Base-by-base conservation (phyloP, 2,329 filamentous ascomycete genomes). In the Fusarium sp. region DNA sequence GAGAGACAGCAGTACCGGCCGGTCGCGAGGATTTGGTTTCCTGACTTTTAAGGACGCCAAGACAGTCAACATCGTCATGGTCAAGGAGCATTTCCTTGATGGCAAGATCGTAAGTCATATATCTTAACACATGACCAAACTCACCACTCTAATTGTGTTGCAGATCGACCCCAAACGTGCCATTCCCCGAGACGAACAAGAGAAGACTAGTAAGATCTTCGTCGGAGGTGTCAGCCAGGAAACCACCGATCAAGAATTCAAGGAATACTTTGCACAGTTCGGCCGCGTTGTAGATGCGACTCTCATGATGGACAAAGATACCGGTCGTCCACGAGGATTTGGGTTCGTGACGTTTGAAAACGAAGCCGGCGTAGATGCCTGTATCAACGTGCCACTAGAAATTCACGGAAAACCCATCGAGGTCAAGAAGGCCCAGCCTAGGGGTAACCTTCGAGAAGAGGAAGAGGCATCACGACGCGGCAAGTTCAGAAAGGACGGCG, bases 221-320 rank as follows among this genome's bases (percentile, higher is more conserved):
- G 96, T 99, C 28, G 96, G 96, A 37, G 96, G 96, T 79, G 96
- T 99, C 64, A 97, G 94, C 82, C 96, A 98, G 84, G 96, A 99
- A 79, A 96, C 96, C 0, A 98, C 94, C 2, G 96, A 99, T 79
- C 92, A 95, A 71, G 95, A 98, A 81, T 99, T 99, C 82, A 95
- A 94, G 80, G 92, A 96, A 68, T 99, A 97, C 84, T 99, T 99
- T 85, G 94, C 93, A 79, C 94, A 97, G 79, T 99, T 98, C 78
- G 96, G 96, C 33, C 92, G 96, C 69, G 96, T 99, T 25, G 92
- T 99, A 43, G 96, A 99, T 83, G 96, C 96, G 4, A 99, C 96
- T 0, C 90, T 99, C 5, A 99, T 99, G 96, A 99, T 99, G 91
- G 96, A 99, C 82, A 99, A 99, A 84, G 96, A 99, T 82, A 99